Evolutionary conservation across 768 basidiomycete genomes (phyloP), one percentile per base, ranked within the genome.

Genomic region (Fistulinella prunicolor): DNA sequence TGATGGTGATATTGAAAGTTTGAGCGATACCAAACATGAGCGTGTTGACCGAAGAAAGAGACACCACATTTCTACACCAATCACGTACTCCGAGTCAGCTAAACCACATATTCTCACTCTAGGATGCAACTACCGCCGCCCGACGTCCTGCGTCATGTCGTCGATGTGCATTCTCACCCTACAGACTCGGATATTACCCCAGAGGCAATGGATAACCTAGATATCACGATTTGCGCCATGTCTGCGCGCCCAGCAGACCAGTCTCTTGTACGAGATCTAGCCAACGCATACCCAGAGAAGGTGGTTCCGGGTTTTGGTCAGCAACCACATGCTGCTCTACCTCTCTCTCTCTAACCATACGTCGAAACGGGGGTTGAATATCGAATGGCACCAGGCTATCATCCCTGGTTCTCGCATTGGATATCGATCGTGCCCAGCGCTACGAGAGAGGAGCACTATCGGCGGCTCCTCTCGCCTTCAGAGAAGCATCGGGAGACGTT

Each of bases 161-260:
- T 84, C 45, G 94, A 96, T 62, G 89, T 85, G 0, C 94, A 97
- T 56, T 94, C 90, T 67, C 94, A 97, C 69, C 93, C 94, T 3
- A 93, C 89, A 4, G 94, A 95, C 65, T 78, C 85, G 9, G 66
- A 64, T 1, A 75, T 83, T 32, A 57, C 70, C 8, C 44, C 67
- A 4, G 67, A 71, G 20, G 74, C 76, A 5, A 81, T 89, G 68
- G 70, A 79, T 21, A 58, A 67, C 10, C 77, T 88, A 4, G 64
- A 70, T 3, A 82, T 91, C 42, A 83, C 78, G 0, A 73, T 96
- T 34, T 89, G 88, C 51, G 85, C 89, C n/a, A 94, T 94, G 91
- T 80, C 87, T 16, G 80, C 81, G 0, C 72, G 72, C 53, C 61
- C 67, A 10, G 71, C 71, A 28, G 91, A 94, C 73, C 93, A 96